Evolutionary conservation across 257 asterid species (phyloP).

Genomic region (Capsicum pubescens): DNA sequence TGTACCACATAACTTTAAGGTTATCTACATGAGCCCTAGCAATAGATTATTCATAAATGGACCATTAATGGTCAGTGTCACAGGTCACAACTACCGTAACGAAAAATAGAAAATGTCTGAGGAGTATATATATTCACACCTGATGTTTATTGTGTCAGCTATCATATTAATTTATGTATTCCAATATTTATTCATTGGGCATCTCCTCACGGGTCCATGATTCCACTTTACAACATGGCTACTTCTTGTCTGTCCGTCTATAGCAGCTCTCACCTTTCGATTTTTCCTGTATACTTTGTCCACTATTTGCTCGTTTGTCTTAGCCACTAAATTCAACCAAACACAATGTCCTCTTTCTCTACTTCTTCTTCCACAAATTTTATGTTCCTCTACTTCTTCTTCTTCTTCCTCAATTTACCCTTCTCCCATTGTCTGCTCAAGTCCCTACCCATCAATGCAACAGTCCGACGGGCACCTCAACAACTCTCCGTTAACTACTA

Average conservation of each 20-base stretch:
- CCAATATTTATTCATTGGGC: conserved; percentile 31
- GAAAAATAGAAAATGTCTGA: neutral
- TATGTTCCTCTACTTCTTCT: conserved; percentile 25
- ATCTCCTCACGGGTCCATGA: conserved; percentile 64
- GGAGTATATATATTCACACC: neutral
- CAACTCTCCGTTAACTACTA: conserved; percentile 66
- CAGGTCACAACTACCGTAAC: neutral
- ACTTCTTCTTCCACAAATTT: conserved; percentile 34
- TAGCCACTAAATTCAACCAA: neutral
- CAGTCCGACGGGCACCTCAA: conserved; percentile 37
- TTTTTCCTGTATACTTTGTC: conserved; percentile 25
- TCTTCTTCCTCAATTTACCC: conserved; percentile 32
- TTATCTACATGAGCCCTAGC: neutral
- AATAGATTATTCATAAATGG: neutral
- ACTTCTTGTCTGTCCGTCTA: conserved; percentile 32
- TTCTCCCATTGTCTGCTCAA: conserved; percentile 36
- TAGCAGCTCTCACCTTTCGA: conserved; percentile 34
- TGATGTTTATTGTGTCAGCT: neutral
- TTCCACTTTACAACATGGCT: conserved; percentile 56
- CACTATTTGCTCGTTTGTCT: conserved; percentile 50
- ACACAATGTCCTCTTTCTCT: conserved; percentile 34
- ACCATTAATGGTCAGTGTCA: neutral
- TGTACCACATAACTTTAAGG: neutral
- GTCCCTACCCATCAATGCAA: conserved; percentile 17
- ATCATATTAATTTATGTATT: conserved; percentile 28